Evolutionary conservation across 805 yeast genomes (phyloP).

Genomic region (Allodekkera sacchari): DNA sequence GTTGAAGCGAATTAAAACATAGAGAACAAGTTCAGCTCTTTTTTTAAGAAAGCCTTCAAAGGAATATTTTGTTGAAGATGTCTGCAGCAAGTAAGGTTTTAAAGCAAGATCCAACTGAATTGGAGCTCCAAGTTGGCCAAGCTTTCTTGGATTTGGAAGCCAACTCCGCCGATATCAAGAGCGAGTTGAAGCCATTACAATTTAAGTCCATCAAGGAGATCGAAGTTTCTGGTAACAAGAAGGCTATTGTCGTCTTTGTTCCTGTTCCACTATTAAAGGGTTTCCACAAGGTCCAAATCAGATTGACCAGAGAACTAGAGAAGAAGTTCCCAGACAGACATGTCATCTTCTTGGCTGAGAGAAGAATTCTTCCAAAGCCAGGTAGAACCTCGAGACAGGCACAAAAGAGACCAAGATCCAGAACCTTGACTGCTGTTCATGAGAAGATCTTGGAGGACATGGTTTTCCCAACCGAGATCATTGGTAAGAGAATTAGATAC

Average conservation of each 20-base stretch:
- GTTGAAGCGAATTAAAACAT: background rate
- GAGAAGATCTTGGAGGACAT: conserved; percentile 98
- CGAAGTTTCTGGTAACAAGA: conserved; percentile 97
- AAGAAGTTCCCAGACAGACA: conserved; percentile 99
- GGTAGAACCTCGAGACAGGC: conserved; percentile 87
- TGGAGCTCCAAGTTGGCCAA: conserved; percentile 99
- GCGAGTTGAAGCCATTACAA: conserved; percentile 97
- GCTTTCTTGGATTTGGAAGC: conserved; percentile 94
- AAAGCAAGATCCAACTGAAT: conserved; percentile 93
- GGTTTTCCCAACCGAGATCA: conserved; percentile 99
- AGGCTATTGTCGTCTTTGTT: conserved; percentile 95
- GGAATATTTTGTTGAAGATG: conserved; percentile 45
- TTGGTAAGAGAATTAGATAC: conserved; percentile 99
- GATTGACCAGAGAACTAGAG: conserved; percentile 98
- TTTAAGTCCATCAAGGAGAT: conserved; percentile 98
- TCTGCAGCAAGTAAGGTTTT: conserved; percentile 96
- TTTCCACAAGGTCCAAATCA: conserved; percentile 95
- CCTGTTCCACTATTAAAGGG: conserved; percentile 90
- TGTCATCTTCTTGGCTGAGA: conserved; percentile 98
- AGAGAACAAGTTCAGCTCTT: background rate
- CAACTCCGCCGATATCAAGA: conserved; percentile 91
- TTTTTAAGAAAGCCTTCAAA: background rate
- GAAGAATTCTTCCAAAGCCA: conserved; percentile 99
- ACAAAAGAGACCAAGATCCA: conserved; percentile 99
- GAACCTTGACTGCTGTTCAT: conserved; percentile 98